These are phyloP conservation scores for carrot (Daucus carota) DNA, from an alignment of 129 eudicot species.

Conservation along the genomic window DH1_v3.0 NC_030383.2:5700001-5700500, in stretches of 20 bases:
- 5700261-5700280: not conserved
- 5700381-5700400: constrained; percentile 85
- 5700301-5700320: not conserved
- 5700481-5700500: not conserved
- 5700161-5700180: constrained; percentile 1
- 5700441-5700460: constrained; percentile 89
- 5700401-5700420: constrained; percentile 87
- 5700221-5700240: constrained; percentile 76
- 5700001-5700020: not conserved
- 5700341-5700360: not conserved
- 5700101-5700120: not conserved
- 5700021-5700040: not conserved
- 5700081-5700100: not conserved
- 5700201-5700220: constrained; percentile 94
- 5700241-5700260: constrained; percentile 46
- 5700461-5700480: constrained; percentile 26
- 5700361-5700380: constrained; percentile 64
- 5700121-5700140: not conserved
- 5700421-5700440: constrained; percentile 93
- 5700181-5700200: constrained; percentile 88
- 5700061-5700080: not conserved
- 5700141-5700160: not conserved
- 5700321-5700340: not conserved
- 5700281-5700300: not conserved
- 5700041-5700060: not conserved